Percentiles rank a stretch among this genome's conserved stretches.
Conservation (phyloP, 345 rosid species). For the Hibiscus tridactylites region DNA sequence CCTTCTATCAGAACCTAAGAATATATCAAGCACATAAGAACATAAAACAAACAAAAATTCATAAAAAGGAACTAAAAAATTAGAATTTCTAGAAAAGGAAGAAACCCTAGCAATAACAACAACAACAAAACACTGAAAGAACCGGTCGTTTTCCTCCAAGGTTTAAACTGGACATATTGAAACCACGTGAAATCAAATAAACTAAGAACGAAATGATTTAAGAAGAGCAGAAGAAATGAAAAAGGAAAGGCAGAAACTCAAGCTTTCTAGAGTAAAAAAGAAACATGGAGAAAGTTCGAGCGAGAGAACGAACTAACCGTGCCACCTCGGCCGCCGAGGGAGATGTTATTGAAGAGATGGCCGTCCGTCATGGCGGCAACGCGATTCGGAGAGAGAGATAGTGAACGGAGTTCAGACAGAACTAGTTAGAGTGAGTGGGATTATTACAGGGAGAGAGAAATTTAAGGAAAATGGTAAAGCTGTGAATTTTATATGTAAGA, state of each 20-base stretch:
- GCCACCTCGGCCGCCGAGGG: constrained; percentile 7
- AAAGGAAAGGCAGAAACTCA: neutral
- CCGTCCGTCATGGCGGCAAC: constrained; percentile 2
- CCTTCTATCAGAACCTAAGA: neutral
- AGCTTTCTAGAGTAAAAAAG: neutral
- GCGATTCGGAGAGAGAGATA: neutral
- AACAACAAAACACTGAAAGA: neutral
- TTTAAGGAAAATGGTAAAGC: neutral
- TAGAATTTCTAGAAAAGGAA: neutral
- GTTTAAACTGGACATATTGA: neutral
- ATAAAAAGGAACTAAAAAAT: neutral
- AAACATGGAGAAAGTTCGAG: neutral
- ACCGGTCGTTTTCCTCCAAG: neutral
- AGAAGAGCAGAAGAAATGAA: neutral
- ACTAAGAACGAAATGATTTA: neutral
- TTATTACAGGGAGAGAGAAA: neutral
- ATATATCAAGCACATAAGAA: neutral
- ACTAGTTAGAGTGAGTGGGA: neutral
- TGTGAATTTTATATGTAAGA: neutral
- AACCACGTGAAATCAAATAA: neutral
- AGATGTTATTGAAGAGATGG: constrained; percentile 8
- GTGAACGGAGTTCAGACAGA: neutral
- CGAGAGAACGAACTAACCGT: neutral
- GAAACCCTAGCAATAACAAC: neutral
- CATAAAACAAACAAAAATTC: neutral